Conservation (phyloP, 2,329 filamentous ascomycete species). For the Ceratocystis destructans region DNA sequence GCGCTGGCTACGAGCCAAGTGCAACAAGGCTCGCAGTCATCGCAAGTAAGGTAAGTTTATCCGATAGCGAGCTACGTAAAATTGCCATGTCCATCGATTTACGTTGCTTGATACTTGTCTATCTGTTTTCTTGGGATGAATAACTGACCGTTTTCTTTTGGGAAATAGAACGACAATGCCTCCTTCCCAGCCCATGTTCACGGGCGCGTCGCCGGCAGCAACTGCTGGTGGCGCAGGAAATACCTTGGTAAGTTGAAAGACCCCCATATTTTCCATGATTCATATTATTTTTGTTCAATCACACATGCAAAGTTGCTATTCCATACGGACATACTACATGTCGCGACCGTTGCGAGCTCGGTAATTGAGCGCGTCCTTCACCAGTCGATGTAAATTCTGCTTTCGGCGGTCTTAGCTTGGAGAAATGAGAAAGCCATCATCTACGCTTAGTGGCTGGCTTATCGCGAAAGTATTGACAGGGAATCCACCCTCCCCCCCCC, state of each 20-base stretch:
- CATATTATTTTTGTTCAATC: background rate
- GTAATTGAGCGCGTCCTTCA: background rate
- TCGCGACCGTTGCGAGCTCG: background rate
- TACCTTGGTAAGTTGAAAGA: constrained; percentile 24
- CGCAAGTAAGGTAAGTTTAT: constrained; percentile 35
- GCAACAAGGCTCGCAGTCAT: constrained; percentile 26
- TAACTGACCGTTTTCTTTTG: background rate
- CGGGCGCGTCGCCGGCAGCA: constrained; percentile 26
- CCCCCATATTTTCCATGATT: background rate
- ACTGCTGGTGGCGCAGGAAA: constrained; percentile 24
- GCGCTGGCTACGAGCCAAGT: constrained; percentile 32
- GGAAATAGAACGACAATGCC: constrained; percentile 17
- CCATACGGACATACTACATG: background rate
- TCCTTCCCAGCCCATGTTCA: constrained; percentile 20
- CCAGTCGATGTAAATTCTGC: background rate
- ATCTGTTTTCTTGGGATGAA: background rate
- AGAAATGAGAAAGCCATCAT: background rate
- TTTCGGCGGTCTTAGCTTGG: background rate
- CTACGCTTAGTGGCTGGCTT: background rate
- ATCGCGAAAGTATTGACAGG: constrained; percentile 1
- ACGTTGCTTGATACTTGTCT: background rate
- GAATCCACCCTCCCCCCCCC: background rate
- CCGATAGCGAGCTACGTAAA: background rate
- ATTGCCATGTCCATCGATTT: background rate
- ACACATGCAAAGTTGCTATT: background rate